Conservation (phyloP, 306 rosid species). For the Pterocarpus santalinus region DNA sequence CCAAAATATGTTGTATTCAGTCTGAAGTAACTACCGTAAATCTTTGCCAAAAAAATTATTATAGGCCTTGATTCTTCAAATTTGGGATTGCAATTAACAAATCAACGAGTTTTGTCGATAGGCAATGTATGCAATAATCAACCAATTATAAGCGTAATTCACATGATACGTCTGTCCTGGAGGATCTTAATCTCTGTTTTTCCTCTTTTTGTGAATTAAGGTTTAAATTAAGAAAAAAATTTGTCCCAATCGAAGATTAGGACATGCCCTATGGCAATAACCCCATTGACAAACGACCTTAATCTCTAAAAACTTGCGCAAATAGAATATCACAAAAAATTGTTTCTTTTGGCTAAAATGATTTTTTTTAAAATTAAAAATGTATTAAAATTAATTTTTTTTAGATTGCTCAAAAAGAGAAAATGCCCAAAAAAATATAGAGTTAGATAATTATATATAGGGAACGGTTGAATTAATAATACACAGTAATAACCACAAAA, state of each 20-base stretch:
- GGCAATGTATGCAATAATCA: conserved; percentile 32
- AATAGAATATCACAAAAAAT: background rate
- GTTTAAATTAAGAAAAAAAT: no score
- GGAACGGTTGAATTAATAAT: conserved; percentile 12
- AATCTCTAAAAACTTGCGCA: background rate
- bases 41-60: background rate
- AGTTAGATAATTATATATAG: background rate
- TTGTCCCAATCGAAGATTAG: no score
- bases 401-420: no score
- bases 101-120: background rate
- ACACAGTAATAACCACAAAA: conserved; percentile 29
- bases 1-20: background rate
- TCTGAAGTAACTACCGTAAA: conserved; percentile 15
- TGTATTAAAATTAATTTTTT: no score
- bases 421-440: no score
- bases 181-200: no score
- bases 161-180: conserved; percentile 6
- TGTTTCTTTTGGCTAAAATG: background rate
- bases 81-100: background rate
- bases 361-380: background rate
- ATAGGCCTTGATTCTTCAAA: background rate
- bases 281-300: background rate
- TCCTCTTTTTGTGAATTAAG: no score
- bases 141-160: conserved; percentile 3
- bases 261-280: no score